Evolutionary conservation across 345 rosid genomes (phyloP).

Genomic region (Diplotaxis tenuifolia): DNA sequence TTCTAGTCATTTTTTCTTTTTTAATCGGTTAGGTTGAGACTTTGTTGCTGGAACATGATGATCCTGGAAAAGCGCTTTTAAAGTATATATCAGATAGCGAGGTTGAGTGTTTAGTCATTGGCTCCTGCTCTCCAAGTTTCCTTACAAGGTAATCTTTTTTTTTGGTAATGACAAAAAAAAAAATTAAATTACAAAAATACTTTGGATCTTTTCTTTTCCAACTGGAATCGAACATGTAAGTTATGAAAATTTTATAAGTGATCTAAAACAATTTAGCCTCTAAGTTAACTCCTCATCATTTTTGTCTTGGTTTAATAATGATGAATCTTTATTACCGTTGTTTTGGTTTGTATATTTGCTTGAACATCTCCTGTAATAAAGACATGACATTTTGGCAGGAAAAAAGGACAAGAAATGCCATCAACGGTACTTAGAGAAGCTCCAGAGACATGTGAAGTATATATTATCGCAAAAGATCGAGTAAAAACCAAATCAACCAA

Average conservation of each 20-base stretch:
- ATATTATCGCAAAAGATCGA: constrained; percentile 50
- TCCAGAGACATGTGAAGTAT: constrained; percentile 50
- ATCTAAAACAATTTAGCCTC: neutral
- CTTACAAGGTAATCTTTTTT: constrained; percentile 74
- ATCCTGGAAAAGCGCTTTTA: constrained; percentile 65
- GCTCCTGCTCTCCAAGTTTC: constrained; percentile 56
- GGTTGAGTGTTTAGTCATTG: constrained; percentile 62
- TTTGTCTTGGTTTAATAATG: neutral
- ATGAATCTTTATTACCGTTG: neutral
- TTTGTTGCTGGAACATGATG: constrained; percentile 63
- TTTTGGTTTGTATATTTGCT: neutral
- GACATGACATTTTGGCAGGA: constrained; percentile 38
- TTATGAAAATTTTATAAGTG: too few species aligned
- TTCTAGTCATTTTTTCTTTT: too few species aligned
- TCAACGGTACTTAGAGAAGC: constrained; percentile 48
- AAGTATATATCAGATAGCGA: constrained; percentile 45
- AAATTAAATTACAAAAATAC: too few species aligned
- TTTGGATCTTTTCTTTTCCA: too few species aligned
- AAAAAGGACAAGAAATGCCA: constrained; percentile 57
- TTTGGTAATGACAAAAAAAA: too few species aligned
- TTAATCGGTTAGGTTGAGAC: constrained; percentile 56
- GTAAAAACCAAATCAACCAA: constrained; percentile 49
- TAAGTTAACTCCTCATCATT: neutral
- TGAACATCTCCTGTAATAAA: neutral
- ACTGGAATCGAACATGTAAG: too few species aligned